Percentiles rank a stretch among this genome's conserved stretches.
These are phyloP conservation scores for Hymenoscyphus albidus DNA, from an alignment of 2,329 filamentous ascomycete genomes.

Conservation along the genomic window DNA sequence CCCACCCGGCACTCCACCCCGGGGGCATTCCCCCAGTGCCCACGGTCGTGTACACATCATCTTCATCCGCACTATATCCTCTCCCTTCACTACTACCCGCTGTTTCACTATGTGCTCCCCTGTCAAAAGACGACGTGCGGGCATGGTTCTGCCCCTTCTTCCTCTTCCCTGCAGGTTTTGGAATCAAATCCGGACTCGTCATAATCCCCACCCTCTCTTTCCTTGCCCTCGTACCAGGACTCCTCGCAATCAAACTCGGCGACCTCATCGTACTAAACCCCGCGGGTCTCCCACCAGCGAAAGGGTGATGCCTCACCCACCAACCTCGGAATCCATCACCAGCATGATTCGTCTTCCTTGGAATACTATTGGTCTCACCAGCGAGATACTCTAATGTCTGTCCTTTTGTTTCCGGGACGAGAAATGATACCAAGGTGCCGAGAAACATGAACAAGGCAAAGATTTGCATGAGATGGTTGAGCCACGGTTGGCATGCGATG, in stretches of 20 bases:
- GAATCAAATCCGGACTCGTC: conserved; percentile 22
- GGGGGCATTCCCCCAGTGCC: conserved; percentile 18
- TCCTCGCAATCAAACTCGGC: conserved; percentile 18
- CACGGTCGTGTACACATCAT: conserved; percentile 18
- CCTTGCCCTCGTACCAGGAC: conserved; percentile 22
- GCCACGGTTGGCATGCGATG: conserved; percentile 51
- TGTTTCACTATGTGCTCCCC: conserved; percentile 14
- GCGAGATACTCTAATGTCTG: conserved; percentile 68
- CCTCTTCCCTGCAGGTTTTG: conserved; percentile 12
- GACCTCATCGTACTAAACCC: conserved; percentile 20
- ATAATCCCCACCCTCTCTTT: conserved; percentile 29
- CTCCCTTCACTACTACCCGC: conserved; percentile 18
- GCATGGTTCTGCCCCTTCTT: conserved; percentile 13
- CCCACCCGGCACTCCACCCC: conserved; percentile 31
- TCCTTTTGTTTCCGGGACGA: conserved; percentile 76
- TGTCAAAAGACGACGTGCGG: background rate
- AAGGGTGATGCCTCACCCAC: conserved; percentile 18
- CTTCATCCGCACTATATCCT: background rate
- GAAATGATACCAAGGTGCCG: conserved; percentile 62
- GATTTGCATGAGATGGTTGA: conserved; percentile 72
- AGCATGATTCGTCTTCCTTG: background rate
- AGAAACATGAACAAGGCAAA: conserved; percentile 78
- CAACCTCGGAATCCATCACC: conserved; percentile 9
- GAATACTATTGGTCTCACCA: conserved; percentile 45
- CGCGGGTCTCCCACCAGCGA: conserved; percentile 26